Evolutionary conservation across 164 flowering plant genomes (phyloP).

Genomic region (Tetrastigma voinierianum): DNA sequence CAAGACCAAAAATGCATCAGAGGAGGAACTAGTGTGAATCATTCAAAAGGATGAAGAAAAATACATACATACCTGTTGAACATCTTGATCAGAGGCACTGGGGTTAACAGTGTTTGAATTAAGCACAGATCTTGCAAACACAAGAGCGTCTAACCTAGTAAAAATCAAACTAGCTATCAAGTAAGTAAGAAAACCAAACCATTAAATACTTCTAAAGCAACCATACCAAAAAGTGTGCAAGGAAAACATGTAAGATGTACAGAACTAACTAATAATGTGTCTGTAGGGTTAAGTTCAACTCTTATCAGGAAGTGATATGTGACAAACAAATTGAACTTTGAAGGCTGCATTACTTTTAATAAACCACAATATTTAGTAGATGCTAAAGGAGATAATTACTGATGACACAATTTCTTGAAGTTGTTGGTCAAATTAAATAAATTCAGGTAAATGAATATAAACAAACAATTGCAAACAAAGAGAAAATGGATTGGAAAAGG

Average conservation of each 20-base stretch:
- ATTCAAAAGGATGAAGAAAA: slow-evolving; percentile 1
- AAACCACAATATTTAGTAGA: too few species aligned
- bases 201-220: slow-evolving; percentile 1
- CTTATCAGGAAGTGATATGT: not conserved
- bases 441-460: too few species aligned
- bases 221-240: not conserved
- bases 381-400: too few species aligned
- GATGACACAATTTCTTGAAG: too few species aligned
- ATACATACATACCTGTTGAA: slow-evolving; percentile 70
- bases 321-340: too few species aligned
- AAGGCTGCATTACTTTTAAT: too few species aligned
- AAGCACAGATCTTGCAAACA: slow-evolving; percentile 87
- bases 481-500: too few species aligned
- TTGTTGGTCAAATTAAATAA: too few species aligned
- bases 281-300: not conserved
- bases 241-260: too few species aligned
- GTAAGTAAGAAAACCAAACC: not conserved
- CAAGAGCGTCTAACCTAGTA: slow-evolving; percentile 83
- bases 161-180: slow-evolving; percentile 4
- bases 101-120: slow-evolving; percentile 78
- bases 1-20: not conserved
- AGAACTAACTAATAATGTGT: too few species aligned
- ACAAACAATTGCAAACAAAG: too few species aligned
- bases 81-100: slow-evolving; percentile 89
- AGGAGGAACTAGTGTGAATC: not conserved